phyloP scores from a whole-genome alignment of 2,329 filamentous ascomycete genomes.

The Aureobasidium sp. region DNA sequence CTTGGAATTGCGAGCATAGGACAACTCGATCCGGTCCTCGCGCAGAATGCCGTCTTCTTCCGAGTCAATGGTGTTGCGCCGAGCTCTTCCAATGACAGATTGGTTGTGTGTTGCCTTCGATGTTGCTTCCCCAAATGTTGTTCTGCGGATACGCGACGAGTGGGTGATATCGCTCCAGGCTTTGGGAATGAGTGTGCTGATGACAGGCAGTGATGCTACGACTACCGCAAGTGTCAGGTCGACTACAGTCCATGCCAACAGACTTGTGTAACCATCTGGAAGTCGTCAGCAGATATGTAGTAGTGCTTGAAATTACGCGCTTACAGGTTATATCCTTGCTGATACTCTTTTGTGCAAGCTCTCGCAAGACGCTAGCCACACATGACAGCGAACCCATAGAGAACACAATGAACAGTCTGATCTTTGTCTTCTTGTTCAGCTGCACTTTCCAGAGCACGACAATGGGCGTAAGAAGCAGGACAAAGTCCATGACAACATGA shows the following conservation, averaged over 20 bases:
- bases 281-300: background rate
- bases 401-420: conserved; percentile 6
- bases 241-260: conserved; percentile 10
- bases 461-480: conserved; percentile 5
- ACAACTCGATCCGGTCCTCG: background rate
- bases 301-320: background rate
- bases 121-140: background rate
- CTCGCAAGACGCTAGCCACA: background rate
- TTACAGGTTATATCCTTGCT: conserved; percentile 9
- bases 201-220: conserved; percentile 8
- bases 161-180: background rate
- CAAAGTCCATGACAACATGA: conserved; percentile 11
- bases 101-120: background rate
- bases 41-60: conserved; percentile 4
- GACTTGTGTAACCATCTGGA: conserved; percentile 1
- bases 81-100: background rate
- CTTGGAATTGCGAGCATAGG: background rate
- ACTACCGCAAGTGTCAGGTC: conserved; percentile 7
- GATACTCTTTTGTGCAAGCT: conserved; percentile 9
- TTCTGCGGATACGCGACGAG: background rate
- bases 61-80: background rate
- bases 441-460: conserved; percentile 8
- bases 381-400: background rate
- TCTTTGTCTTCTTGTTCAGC: conserved; percentile 5
- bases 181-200: conserved; percentile 3